phyloP scores from a whole-genome alignment of 2,329 filamentous ascomycete genomes.

The Beauveria bassiana region DNA sequence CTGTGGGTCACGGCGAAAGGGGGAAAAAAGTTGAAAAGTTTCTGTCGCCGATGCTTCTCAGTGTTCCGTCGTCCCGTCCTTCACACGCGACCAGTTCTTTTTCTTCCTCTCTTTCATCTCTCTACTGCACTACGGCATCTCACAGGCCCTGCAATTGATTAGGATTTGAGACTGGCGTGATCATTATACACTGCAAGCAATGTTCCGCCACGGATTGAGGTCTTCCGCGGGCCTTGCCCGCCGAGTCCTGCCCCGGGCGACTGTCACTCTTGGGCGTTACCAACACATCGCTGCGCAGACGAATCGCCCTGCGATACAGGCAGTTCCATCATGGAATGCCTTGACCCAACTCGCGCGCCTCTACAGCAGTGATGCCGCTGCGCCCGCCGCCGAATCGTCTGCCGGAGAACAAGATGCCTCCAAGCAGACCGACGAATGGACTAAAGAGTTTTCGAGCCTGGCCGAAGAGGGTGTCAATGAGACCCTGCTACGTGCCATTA shows the following conservation, averaged over 20 bases:
- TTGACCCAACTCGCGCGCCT: constrained; percentile 21
- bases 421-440: neutral
- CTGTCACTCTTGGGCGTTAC: constrained; percentile 21
- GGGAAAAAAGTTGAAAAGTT: constrained; percentile 11
- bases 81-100: neutral
- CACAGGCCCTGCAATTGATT: neutral
- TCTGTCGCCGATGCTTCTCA: neutral
- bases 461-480: constrained; percentile 46
- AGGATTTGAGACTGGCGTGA: neutral
- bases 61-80: neutral
- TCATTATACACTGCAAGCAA: neutral
- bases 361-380: constrained; percentile 34
- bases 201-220: constrained; percentile 25
- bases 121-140: neutral
- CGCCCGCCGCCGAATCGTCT: constrained; percentile 15
- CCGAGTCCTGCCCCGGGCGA: constrained; percentile 21
- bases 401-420: neutral
- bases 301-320: constrained; percentile 17
- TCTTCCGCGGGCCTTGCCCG: constrained; percentile 31
- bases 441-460: constrained; percentile 37
- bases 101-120: neutral
- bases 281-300: neutral
- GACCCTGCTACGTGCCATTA: constrained; percentile 61
- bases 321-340: constrained; percentile 16
- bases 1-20: neutral